Conservation (phyloP, 805 yeast genomes). For the Barnettozyma vustinii region DNA sequence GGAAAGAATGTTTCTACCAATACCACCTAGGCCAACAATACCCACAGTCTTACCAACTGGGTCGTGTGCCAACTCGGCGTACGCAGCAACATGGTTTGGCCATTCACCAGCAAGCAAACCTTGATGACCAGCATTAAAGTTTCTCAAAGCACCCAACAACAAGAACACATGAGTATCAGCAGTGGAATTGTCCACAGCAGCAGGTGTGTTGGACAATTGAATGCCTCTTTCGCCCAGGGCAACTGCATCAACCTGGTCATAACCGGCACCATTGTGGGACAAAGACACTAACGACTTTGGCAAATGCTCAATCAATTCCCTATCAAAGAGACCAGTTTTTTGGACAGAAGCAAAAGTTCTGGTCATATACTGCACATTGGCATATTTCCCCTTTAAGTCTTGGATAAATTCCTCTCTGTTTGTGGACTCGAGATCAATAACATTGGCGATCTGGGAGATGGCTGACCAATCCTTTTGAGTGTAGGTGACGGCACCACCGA, state of each 20-base stretch:
- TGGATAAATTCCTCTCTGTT: conserved; percentile 31
- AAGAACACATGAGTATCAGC: conserved; percentile 67
- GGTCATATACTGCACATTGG: conserved; percentile 32
- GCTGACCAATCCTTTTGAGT: conserved; percentile 67
- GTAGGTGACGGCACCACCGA: conserved; percentile 49
- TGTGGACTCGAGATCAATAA: conserved; percentile 39
- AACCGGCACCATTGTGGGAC: conserved; percentile 69
- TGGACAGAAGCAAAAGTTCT: conserved; percentile 50
- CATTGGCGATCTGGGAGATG: conserved; percentile 38
- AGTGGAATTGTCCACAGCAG: conserved; percentile 62
- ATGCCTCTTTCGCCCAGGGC: conserved; percentile 47
- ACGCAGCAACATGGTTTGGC: conserved; percentile 46
- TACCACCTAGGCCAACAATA: conserved; percentile 84
- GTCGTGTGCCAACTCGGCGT: conserved; percentile 63
- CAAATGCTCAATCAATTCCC: conserved; percentile 47
- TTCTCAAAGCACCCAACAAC: conserved; percentile 58
- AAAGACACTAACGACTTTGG: conserved; percentile 50
- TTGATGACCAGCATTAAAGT: conserved; percentile 57
- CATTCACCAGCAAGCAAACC: conserved; percentile 56
- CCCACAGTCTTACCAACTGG: conserved; percentile 77
- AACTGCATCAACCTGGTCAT: conserved; percentile 62
- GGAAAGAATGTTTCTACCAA: conserved; percentile 75
- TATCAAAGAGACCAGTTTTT: conserved; percentile 61
- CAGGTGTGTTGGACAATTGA: conserved; percentile 65
- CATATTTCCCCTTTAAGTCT: conserved; percentile 29